These are phyloP conservation scores for Nectriaceae sp. DNA, from an alignment of 2,329 filamentous ascomycete species.

Conservation along the genomic window DNA sequence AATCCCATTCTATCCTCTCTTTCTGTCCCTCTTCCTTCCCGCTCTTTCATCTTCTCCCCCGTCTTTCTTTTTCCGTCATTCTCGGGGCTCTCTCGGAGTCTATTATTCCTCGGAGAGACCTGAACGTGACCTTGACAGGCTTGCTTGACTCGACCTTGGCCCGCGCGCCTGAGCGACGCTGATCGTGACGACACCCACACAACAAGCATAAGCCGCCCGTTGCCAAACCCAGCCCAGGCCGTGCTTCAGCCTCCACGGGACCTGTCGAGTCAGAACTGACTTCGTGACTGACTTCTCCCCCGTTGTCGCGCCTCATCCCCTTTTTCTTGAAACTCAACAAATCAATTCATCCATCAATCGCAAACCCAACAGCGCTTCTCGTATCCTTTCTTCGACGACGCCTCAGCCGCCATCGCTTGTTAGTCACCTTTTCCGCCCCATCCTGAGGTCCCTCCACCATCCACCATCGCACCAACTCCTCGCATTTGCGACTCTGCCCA, in stretches of 20 bases:
- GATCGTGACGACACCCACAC: slow-evolving; percentile 1
- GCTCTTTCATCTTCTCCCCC: slow-evolving; percentile 6
- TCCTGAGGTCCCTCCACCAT: slow-evolving; percentile 6
- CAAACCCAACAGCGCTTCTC: slow-evolving; percentile 16
- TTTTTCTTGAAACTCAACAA: slow-evolving; percentile 11
- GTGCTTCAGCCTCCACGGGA: not conserved
- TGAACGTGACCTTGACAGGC: not conserved
- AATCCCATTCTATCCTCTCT: not conserved
- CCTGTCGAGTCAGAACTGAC: not conserved
- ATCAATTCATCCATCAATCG: too few relatives aligned
- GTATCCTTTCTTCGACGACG: slow-evolving; percentile 12
- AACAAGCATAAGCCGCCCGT: not conserved
- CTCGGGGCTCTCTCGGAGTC: slow-evolving; percentile 8
- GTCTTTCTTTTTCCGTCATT: slow-evolving; percentile 5
- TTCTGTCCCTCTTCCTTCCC: slow-evolving; percentile 1
- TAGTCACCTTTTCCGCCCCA: slow-evolving; percentile 28
- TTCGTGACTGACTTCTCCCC: not conserved
- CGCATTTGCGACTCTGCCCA: slow-evolving; percentile 1
- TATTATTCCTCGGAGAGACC: slow-evolving; percentile 10
- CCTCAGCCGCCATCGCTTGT: slow-evolving; percentile 17
- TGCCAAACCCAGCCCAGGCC: not conserved
- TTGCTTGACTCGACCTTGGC: not conserved
- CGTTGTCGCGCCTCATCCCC: not conserved
- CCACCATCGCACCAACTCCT: slow-evolving; percentile 7
- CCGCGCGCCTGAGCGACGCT: not conserved